A percentile compares a stretch with the other conserved stretches of the same genome.
Evolutionary conservation across 2,329 filamentous ascomycete genomes (phyloP).

Genomic region (Ilyonectria mors-panacis): DNA sequence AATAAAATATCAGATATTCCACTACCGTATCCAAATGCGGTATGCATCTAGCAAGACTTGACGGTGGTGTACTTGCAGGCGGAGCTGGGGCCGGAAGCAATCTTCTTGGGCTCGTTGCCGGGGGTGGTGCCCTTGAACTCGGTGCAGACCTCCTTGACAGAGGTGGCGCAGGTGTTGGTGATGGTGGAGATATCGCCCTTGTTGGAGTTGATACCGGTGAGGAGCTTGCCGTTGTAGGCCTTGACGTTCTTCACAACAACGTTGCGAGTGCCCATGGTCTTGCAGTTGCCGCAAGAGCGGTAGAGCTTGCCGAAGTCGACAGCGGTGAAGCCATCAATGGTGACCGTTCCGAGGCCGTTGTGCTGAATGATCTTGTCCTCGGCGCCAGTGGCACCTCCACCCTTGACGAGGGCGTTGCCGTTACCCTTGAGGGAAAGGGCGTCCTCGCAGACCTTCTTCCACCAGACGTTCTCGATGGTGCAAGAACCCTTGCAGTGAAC

Average conservation of each 20-base stretch:
- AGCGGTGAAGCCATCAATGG: conserved; percentile 20
- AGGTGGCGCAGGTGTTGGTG: conserved; percentile 30
- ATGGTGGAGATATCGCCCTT: conserved; percentile 27
- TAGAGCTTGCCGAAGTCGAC: conserved; percentile 24
- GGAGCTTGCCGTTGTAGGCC: conserved; percentile 43
- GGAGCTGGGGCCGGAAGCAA: conserved; percentile 39
- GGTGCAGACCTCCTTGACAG: conserved; percentile 32
- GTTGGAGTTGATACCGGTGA: conserved; percentile 26
- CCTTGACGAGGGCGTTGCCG: conserved; percentile 38
- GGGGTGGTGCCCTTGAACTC: conserved; percentile 34
- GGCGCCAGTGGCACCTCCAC: conserved; percentile 20
- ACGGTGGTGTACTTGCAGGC: conserved; percentile 44
- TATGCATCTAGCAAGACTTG: conserved; percentile 40
- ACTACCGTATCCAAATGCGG: too few species aligned
- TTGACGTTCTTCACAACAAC: conserved; percentile 22
- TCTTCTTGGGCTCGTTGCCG: conserved; percentile 47
- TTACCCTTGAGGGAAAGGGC: conserved; percentile 42
- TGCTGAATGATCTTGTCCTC: conserved; percentile 20
- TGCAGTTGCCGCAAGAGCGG: conserved; percentile 24
- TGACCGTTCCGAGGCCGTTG: conserved; percentile 23
- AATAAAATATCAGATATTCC: too few species aligned
- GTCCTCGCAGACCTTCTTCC: conserved; percentile 45
- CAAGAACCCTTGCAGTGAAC: conserved; percentile 43
- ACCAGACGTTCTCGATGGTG: conserved; percentile 46
- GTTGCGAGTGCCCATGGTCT: conserved; percentile 19